phyloP scores from a whole-genome alignment of 2,329 filamentous ascomycete species.

The Leptodontidium sp. region DNA sequence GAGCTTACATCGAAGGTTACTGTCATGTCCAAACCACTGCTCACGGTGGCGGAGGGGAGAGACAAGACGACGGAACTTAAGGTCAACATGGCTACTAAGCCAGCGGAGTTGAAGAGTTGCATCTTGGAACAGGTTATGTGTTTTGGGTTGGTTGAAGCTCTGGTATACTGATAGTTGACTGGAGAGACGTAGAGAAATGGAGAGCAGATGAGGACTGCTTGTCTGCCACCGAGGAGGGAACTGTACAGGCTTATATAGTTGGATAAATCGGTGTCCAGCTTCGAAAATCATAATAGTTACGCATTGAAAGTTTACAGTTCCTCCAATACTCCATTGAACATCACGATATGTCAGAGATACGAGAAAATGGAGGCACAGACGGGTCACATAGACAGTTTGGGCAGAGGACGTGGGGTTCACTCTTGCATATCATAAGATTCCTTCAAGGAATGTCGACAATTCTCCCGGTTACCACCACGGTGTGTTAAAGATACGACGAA shows the following conservation, averaged over 20 bases:
- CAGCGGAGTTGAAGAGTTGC: conserved; percentile 7
- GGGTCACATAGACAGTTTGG: neutral
- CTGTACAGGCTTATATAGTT: neutral
- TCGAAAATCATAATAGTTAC: neutral
- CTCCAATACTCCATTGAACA: neutral
- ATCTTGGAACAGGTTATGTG: neutral
- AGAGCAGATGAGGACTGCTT: conserved; percentile 4
- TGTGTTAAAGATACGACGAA: no score
- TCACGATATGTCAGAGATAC: neutral
- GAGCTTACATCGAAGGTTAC: conserved; percentile 12
- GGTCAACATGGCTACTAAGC: conserved; percentile 6
- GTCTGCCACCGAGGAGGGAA: neutral
- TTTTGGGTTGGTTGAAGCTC: neutral
- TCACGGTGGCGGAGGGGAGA: neutral
- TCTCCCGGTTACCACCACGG: no score
- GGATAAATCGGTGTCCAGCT: no score
- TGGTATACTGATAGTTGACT: neutral
- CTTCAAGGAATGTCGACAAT: no score
- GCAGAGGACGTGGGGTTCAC: no score
- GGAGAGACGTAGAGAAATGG: neutral
- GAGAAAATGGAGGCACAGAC: conserved; percentile 2
- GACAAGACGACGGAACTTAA: neutral
- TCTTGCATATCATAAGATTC: no score
- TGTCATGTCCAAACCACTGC: neutral
- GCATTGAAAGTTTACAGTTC: neutral